Conservation (phyloP, 352 stramenopile species). For the Phytophthora sojae region DNA sequence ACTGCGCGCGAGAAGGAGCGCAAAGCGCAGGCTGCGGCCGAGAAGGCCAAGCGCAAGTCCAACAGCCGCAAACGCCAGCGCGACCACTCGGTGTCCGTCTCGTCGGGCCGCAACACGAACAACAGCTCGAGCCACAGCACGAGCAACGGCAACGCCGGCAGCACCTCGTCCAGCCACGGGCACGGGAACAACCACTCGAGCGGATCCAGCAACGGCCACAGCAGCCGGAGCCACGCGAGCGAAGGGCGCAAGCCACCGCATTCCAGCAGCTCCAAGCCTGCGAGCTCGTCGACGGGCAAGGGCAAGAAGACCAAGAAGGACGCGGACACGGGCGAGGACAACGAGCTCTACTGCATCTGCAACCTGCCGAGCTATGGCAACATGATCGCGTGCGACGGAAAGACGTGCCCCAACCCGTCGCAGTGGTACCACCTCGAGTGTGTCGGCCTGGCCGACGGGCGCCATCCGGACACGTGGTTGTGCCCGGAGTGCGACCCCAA, state of each 20-base stretch:
- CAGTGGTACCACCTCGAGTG: slow-evolving; percentile 92
- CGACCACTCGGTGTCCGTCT: slow-evolving; percentile 49
- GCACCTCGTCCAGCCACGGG: slow-evolving; percentile 23
- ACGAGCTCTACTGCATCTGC: slow-evolving; percentile 91
- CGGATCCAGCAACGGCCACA: slow-evolving; percentile 30
- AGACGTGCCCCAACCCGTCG: slow-evolving; percentile 87
- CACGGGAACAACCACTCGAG: slow-evolving; percentile 24
- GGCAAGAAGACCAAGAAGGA: slow-evolving; percentile 74
- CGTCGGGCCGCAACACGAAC: slow-evolving; percentile 30
- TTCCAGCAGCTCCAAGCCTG: slow-evolving; percentile 29
- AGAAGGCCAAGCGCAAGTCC: slow-evolving; percentile 83
- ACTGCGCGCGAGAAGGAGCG: slow-evolving; percentile 66
- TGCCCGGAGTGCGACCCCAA: slow-evolving; percentile 89
- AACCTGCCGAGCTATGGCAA: slow-evolving; percentile 88
- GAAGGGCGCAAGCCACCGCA: slow-evolving; percentile 43
- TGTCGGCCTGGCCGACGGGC: slow-evolving; percentile 81
- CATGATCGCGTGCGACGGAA: slow-evolving; percentile 91
- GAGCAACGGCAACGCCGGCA: slow-evolving; percentile 27
- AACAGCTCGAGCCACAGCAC: slow-evolving; percentile 31
- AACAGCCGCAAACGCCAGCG: slow-evolving; percentile 76
- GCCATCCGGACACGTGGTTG: slow-evolving; percentile 87
- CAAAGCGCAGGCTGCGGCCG: slow-evolving; percentile 39
- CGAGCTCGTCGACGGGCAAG: slow-evolving; percentile 38
- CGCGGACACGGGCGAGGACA: slow-evolving; percentile 77
- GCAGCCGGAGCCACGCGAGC: slow-evolving; percentile 14